Evolutionary conservation across 2,329 filamentous ascomycete species (phyloP).

Genomic region (Fusarium oxysporum): DNA sequence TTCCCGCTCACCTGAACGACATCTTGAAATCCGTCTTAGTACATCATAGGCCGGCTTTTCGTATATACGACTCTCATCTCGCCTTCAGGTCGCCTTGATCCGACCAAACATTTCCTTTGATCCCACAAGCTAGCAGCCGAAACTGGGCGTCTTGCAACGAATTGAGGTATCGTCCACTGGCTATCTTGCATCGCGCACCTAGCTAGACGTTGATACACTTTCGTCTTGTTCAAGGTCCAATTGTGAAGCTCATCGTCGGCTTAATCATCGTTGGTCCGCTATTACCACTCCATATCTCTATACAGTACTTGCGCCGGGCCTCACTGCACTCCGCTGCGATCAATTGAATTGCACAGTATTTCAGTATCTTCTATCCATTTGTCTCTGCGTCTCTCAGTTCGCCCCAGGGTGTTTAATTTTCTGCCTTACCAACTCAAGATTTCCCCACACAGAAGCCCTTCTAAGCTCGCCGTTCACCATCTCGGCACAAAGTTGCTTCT

Average conservation of each 20-base stretch:
- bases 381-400: slow-evolving; percentile 12
- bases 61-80: slow-evolving; percentile 40
- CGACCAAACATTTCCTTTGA: slow-evolving; percentile 24
- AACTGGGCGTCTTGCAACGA: slow-evolving; percentile 2
- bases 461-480: slow-evolving; percentile 10
- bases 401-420: slow-evolving; percentile 28
- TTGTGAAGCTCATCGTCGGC: slow-evolving; percentile 23
- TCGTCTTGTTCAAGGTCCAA: slow-evolving; percentile 14
- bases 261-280: slow-evolving; percentile 6
- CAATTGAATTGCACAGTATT: slow-evolving; percentile 29
- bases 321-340: slow-evolving; percentile 17
- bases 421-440: slow-evolving; percentile 20
- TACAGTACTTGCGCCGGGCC: slow-evolving; percentile 11
- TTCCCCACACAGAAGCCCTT: slow-evolving; percentile 19
- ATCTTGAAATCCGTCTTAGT: slow-evolving; percentile 2
- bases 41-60: slow-evolving; percentile 26
- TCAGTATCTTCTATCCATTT: neutral
- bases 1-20: slow-evolving; percentile 21
- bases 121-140: slow-evolving; percentile 21
- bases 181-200: slow-evolving; percentile 22
- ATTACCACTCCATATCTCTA: slow-evolving; percentile 21
- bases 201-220: slow-evolving; percentile 10
- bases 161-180: slow-evolving; percentile 16
- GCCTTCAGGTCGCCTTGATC: slow-evolving; percentile 22
- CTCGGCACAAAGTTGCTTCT: slow-evolving; percentile 15